Percentiles rank a stretch among this genome's conserved stretches.
These are phyloP conservation scores for Mariannaea sp. DNA, from an alignment of 2,329 filamentous ascomycete species.

Conservation along the genomic window DNA sequence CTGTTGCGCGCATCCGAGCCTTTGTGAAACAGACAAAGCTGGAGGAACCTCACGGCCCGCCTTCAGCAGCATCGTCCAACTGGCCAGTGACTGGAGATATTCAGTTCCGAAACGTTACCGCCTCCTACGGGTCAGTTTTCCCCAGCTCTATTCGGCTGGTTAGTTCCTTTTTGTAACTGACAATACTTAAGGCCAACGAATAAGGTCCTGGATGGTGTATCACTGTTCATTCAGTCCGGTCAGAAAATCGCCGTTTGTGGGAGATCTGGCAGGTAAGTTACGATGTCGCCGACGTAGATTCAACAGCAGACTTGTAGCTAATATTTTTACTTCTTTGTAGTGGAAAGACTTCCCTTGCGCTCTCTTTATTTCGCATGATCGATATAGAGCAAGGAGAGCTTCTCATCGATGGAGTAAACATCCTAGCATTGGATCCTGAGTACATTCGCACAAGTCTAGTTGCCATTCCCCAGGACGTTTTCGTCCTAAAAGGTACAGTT, in stretches of 20 bases:
- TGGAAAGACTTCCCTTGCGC: conserved; percentile 53
- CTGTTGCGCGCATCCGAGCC: conserved; percentile 32
- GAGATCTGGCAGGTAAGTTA: conserved; percentile 25
- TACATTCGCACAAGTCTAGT: conserved; percentile 43
- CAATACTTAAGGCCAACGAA: conserved; percentile 15
- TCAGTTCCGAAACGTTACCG: conserved; percentile 66
- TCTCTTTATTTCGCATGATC: conserved; percentile 49
- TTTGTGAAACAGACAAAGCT: conserved; percentile 24
- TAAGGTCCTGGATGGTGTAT: conserved; percentile 15
- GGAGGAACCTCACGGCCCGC: conserved; percentile 25
- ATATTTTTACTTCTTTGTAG: conserved; percentile 19
- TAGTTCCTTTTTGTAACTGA: no score
- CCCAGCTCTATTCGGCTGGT: accelerated
- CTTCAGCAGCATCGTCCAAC: conserved; percentile 59
- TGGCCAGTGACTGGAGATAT: conserved; percentile 86
- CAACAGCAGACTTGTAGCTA: no score
- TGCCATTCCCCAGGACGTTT: conserved; percentile 56
- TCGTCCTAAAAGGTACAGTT: conserved; percentile 52
- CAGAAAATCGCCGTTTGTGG: conserved; percentile 30
- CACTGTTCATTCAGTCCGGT: conserved; percentile 19
- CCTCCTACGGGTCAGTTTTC: conserved; percentile 16
- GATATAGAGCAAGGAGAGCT: conserved; percentile 50
- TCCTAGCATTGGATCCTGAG: conserved; percentile 34
- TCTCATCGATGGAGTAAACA: conserved; percentile 50
- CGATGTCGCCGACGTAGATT: no score